These are phyloP conservation scores for Panicum virgatum DNA, from an alignment of 202 grass and related monocot species.

Conservation along the genomic window DNA sequence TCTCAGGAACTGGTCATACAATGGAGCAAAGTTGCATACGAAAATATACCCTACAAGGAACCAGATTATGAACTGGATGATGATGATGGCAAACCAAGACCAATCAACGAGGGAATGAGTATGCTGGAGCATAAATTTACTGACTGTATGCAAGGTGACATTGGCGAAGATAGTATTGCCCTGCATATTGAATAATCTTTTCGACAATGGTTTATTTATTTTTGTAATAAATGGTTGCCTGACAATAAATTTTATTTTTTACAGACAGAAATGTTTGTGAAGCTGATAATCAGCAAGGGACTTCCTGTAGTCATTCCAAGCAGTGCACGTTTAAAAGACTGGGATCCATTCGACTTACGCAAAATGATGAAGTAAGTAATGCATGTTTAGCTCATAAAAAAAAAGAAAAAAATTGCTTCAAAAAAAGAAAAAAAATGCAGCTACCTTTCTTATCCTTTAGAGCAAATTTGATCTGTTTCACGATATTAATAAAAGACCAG, in stretches of 20 bases:
- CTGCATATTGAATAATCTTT: conserved; percentile 27
- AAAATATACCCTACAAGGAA: neutral
- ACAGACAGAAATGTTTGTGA: conserved; percentile 5
- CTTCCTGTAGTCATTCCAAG: conserved; percentile 4
- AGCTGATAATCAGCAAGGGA: conserved; percentile 19
- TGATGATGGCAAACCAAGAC: conserved; percentile 18
- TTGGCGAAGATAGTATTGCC: conserved; percentile 23
- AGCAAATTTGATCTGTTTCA: too few species aligned
- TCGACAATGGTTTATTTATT: conserved; percentile 3
- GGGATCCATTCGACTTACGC: conserved; percentile 37
- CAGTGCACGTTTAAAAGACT: conserved; percentile 23
- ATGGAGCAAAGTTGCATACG: conserved; percentile 33
- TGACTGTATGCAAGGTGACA: conserved; percentile 28
- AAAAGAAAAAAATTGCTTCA: neutral
- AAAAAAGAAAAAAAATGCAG: neutral
- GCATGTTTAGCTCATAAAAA: neutral
- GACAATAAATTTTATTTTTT: neutral
- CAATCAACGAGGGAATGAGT: neutral
- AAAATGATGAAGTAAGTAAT: conserved; percentile 42
- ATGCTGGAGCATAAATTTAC: conserved; percentile 10
- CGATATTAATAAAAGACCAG: too few species aligned
- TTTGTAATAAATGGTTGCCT: neutral
- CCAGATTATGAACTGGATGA: conserved; percentile 37
- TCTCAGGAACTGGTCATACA: neutral
- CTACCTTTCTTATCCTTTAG: neutral